Conservation (phyloP, 768 basidiomycete genomes). For the Leucosporidium scottii region DNA sequence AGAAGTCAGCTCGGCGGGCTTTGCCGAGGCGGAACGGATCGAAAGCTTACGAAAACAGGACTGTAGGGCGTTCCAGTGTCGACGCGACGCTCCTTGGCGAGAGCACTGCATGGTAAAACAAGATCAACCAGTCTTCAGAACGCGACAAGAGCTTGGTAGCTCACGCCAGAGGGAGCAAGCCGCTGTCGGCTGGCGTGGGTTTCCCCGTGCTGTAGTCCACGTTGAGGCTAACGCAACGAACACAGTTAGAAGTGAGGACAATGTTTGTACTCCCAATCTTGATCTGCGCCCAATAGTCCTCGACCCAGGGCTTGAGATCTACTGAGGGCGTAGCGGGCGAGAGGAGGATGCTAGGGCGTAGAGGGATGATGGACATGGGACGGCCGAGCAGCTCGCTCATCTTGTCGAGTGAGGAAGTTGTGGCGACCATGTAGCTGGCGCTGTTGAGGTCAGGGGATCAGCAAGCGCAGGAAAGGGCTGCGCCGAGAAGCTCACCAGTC, state of each 20-base stretch:
- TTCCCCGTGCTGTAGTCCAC: constrained; percentile 12
- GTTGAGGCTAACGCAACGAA: constrained; percentile 11
- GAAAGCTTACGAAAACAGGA: constrained; percentile 4
- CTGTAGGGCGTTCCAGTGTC: background rate
- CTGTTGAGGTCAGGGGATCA: too few species aligned
- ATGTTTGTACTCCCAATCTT: background rate
- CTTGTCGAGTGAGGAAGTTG: background rate
- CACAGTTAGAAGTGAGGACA: constrained; percentile 6
- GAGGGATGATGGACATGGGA: constrained; percentile 5
- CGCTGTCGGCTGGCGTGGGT: background rate
- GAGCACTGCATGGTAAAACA: background rate
- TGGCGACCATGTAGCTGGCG: constrained; percentile 6
- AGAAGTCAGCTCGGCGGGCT: background rate
- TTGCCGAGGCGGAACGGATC: too few species aligned
- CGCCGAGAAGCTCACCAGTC: constrained; percentile 1
- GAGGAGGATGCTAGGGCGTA: constrained; percentile 9
- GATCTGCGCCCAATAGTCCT: constrained; percentile 10
- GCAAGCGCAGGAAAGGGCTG: too few species aligned
- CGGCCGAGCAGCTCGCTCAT: background rate
- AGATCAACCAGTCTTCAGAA: background rate
- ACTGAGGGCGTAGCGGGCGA: background rate
- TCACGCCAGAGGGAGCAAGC: constrained; percentile 1
- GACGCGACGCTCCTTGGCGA: constrained; percentile 9
- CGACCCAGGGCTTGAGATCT: constrained; percentile 5
- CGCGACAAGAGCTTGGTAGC: background rate